Evolutionary conservation across 768 basidiomycete species (phyloP).

Genomic region (Trametes maxima): DNA sequence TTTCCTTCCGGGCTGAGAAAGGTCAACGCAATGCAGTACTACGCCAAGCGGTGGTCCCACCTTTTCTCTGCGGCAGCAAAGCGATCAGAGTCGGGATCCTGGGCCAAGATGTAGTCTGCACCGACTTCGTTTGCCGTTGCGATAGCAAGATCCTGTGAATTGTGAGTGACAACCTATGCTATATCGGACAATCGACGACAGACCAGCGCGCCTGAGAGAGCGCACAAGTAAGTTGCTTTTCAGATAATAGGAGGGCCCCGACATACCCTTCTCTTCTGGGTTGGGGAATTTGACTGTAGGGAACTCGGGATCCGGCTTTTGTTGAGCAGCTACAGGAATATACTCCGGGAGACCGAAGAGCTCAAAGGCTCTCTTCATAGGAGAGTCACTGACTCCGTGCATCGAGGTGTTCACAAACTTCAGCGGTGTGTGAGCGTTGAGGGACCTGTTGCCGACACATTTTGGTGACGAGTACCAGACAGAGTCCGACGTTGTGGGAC

Average conservation of each 20-base stretch:
- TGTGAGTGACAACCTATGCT: neutral
- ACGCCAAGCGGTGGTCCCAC: conserved; percentile 26
- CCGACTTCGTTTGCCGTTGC: conserved; percentile 54
- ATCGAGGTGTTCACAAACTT: conserved; percentile 87
- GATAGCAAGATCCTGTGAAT: conserved; percentile 67
- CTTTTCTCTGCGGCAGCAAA: conserved; percentile 76
- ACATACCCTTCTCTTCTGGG: conserved; percentile 83
- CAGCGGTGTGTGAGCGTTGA: conserved; percentile 42
- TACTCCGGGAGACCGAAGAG: conserved; percentile 60
- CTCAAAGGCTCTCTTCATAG: conserved; percentile 58
- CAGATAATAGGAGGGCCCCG: neutral
- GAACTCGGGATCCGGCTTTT: conserved; percentile 79
- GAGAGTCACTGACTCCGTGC: conserved; percentile 84
- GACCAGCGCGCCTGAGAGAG: conserved; percentile 29
- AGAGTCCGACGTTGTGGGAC: neutral
- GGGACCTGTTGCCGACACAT: neutral
- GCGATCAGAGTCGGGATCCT: conserved; percentile 88
- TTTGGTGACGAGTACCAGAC: neutral
- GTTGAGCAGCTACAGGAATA: conserved; percentile 66
- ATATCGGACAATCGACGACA: neutral
- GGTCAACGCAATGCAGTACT: neutral
- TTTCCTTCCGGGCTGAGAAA: conserved; percentile 46
- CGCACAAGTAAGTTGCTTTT: neutral
- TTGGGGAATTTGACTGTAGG: conserved; percentile 86
- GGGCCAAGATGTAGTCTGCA: conserved; percentile 74